A percentile compares a stretch with the other conserved stretches of the same genome.
Conservation (phyloP, 2,329 filamentous ascomycete species). For the Leptoxyphium fumago region DNA sequence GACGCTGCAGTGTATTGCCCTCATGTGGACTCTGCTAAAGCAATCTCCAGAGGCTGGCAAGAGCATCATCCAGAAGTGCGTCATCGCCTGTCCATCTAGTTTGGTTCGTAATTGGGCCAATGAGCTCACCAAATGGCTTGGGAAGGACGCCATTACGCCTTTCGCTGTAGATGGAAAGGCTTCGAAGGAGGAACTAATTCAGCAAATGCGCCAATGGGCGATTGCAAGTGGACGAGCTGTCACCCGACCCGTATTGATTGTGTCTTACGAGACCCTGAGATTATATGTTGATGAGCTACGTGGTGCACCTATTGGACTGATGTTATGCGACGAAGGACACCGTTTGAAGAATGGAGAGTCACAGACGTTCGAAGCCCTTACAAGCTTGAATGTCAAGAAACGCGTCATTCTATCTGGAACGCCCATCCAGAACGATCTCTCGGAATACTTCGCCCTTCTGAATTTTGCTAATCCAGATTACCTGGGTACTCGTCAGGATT, state of each 20-base stretch:
- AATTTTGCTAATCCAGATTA: conserved; percentile 94
- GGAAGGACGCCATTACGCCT: conserved; percentile 74
- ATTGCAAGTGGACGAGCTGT: conserved; percentile 81
- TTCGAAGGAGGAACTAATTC: conserved; percentile 79
- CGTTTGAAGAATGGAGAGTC: conserved; percentile 93
- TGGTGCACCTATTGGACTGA: conserved; percentile 75
- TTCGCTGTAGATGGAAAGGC: conserved; percentile 97
- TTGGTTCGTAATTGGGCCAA: conserved; percentile 97
- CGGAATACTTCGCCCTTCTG: conserved; percentile 89
- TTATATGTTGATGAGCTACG: conserved; percentile 83
- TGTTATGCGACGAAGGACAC: conserved; percentile 94
- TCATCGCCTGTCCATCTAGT: conserved; percentile 93
- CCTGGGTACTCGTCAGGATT: conserved; percentile 76
- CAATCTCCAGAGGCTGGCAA: conserved; percentile 94
- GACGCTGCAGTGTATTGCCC: conserved; percentile 88
- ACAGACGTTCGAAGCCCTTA: conserved; percentile 84
- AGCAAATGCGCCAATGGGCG: conserved; percentile 87
- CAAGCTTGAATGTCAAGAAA: conserved; percentile 75
- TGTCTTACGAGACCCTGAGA: conserved; percentile 91
- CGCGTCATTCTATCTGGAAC: conserved; percentile 93
- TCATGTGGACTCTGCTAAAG: conserved; percentile 93
- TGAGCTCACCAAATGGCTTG: conserved; percentile 91
- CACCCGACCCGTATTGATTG: conserved; percentile 85
- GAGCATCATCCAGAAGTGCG: conserved; percentile 83
- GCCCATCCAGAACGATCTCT: conserved; percentile 96